phyloP scores from a whole-genome alignment of 306 rosid genomes.

The Vigna nakashimae region DNA sequence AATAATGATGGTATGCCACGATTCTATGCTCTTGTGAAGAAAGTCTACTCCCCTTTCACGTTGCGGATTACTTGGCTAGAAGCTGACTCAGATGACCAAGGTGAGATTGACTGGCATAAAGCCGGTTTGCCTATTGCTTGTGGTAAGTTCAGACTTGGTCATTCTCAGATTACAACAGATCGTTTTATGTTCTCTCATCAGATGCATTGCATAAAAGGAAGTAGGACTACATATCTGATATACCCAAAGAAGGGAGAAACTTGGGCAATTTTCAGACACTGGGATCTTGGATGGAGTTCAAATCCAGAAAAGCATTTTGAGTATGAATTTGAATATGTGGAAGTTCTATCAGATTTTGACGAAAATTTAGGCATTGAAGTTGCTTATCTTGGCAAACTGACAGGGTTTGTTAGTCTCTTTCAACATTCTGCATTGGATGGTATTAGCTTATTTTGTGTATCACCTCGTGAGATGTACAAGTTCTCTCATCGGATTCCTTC shows the following conservation, averaged over 20 bases:
- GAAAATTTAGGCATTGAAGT: constrained; percentile 63
- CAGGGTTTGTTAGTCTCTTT: constrained; percentile 87
- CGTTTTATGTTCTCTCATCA: constrained; percentile 76
- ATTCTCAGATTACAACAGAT: constrained; percentile 41
- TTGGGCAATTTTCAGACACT: constrained; percentile 86
- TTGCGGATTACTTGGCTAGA: constrained; percentile 81
- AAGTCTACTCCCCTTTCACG: constrained; percentile 70
- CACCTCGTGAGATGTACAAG: constrained; percentile 64
- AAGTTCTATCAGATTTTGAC: constrained; percentile 69
- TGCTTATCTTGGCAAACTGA: constrained; percentile 69
- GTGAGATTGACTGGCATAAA: constrained; percentile 63
- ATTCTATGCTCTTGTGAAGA: constrained; percentile 75
- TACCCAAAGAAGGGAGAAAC: constrained; percentile 89
- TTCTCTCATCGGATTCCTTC: constrained; percentile 90
- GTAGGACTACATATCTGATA: constrained; percentile 49
- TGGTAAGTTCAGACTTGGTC: constrained; percentile 66
- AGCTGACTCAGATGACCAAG: constrained; percentile 56
- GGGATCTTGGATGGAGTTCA: constrained; percentile 84
- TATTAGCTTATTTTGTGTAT: constrained; percentile 51
- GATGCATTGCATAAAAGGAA: constrained; percentile 57
- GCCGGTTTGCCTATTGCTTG: constrained; percentile 74
- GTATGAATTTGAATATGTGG: constrained; percentile 67
- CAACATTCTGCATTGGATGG: constrained; percentile 55
- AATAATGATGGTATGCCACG: constrained; percentile 77
- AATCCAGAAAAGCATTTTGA: constrained; percentile 58